These are phyloP conservation scores for Saxophila tyrrhenica DNA, from an alignment of 495 filamentous ascomycete species.

Conservation along the genomic window DNA sequence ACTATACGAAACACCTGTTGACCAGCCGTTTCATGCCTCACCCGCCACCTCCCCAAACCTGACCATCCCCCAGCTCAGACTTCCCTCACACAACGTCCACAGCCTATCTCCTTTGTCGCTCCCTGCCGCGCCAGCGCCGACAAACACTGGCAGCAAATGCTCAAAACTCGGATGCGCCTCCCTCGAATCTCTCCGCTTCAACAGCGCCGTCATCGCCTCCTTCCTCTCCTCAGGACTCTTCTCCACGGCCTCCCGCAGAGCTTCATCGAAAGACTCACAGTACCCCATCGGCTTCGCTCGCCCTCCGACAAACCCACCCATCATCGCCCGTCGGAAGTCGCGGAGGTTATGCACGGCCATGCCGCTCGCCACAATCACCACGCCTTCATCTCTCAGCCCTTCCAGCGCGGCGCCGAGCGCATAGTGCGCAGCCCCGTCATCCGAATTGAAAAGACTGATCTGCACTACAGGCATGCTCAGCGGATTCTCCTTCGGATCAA, in stretches of 20 bases:
- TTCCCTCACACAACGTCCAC: slow-evolving; percentile 23
- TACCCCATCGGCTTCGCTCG: slow-evolving; percentile 11
- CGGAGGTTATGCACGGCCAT: slow-evolving; percentile 78
- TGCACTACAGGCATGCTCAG: slow-evolving; percentile 70
- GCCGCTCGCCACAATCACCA: slow-evolving; percentile 67
- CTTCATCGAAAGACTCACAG: slow-evolving; percentile 62
- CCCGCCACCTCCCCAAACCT: slow-evolving; percentile 21
- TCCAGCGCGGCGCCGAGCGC: slow-evolving; percentile 57
- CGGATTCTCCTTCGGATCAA: slow-evolving; percentile 61
- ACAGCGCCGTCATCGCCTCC: slow-evolving; percentile 46
- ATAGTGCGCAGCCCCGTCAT: slow-evolving; percentile 62
- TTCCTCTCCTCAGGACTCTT: slow-evolving; percentile 44
- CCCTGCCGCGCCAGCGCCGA: slow-evolving; percentile 38
- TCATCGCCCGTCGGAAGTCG: slow-evolving; percentile 7
- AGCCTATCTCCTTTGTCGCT: slow-evolving; percentile 16
- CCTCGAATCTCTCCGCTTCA: slow-evolving; percentile 55
- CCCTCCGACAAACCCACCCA: slow-evolving; percentile 40
- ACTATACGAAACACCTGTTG: neutral
- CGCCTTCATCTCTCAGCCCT: slow-evolving; percentile 55
- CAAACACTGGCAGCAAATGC: slow-evolving; percentile 67
- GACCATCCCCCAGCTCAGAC: slow-evolving; percentile 24
- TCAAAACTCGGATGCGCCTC: slow-evolving; percentile 72
- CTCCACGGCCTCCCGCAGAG: slow-evolving; percentile 58
- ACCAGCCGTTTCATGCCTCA: neutral
- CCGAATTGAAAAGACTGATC: slow-evolving; percentile 59